phyloP scores from a whole-genome alignment of 2,329 filamentous ascomycete species.

The Apiospora pterosperma region DNA sequence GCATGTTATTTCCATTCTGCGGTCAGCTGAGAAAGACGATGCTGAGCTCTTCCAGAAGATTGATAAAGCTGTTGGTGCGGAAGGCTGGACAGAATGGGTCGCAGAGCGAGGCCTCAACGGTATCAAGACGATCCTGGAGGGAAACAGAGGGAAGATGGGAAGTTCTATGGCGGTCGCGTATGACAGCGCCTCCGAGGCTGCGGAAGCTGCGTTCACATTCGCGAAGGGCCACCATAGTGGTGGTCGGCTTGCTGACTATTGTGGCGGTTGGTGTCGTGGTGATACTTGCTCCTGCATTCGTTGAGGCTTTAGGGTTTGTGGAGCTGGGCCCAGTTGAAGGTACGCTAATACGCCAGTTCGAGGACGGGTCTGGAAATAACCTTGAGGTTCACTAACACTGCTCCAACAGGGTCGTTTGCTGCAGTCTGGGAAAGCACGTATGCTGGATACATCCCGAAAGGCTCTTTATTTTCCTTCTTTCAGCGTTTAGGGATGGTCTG shows the following conservation, averaged over 20 bases:
- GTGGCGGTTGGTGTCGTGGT: conserved; percentile 27
- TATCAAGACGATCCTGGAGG: conserved; percentile 21
- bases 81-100: conserved; percentile 28
- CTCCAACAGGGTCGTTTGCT: conserved; percentile 30
- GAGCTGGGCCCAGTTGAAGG: conserved; percentile 27
- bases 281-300: too few relatives aligned
- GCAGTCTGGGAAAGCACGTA: conserved; percentile 36
- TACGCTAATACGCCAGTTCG: conserved; percentile 11
- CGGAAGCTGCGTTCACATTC: conserved; percentile 20
- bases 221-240: conserved; percentile 25
- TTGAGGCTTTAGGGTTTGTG: too few relatives aligned
- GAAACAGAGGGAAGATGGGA: conserved; percentile 18
- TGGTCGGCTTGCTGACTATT: conserved; percentile 16
- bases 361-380: background rate
- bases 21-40: conserved; percentile 16
- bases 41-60: conserved; percentile 18
- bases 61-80: conserved; percentile 20
- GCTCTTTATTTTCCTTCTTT: conserved; percentile 37
- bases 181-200: conserved; percentile 20
- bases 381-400: background rate
- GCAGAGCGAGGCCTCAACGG: conserved; percentile 24
- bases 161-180: conserved; percentile 20
- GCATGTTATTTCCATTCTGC: conserved; percentile 11
- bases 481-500: conserved; percentile 38
- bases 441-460: conserved; percentile 34